phyloP scores from a whole-genome alignment of 345 rosid genomes.

The Arabis hirsuta region DNA sequence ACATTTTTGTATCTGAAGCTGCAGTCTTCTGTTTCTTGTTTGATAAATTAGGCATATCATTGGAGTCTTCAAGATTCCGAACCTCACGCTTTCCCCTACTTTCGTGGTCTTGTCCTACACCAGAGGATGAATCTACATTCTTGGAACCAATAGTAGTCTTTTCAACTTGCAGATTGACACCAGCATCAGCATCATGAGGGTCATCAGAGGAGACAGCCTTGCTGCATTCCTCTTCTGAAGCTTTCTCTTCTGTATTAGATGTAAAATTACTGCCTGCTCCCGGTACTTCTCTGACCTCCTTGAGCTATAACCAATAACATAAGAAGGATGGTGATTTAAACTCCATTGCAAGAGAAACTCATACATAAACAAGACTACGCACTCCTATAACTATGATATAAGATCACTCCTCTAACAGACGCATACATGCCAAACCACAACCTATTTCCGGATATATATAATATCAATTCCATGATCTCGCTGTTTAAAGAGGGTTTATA shows the following conservation, averaged over 20 bases:
- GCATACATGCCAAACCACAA: conserved; percentile 19
- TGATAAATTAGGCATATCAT: conserved; percentile 44
- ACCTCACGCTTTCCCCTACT: conserved; percentile 67
- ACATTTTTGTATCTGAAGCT: conserved; percentile 31
- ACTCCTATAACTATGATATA: conserved; percentile 25
- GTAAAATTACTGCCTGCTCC: conserved; percentile 47
- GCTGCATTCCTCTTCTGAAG: conserved; percentile 47
- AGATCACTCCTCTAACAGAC: conserved; percentile 27
- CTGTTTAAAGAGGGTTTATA: neutral
- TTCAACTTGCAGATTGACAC: conserved; percentile 44
- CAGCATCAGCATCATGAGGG: conserved; percentile 35
- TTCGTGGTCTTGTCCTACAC: conserved; percentile 42
- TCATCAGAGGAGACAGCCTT: conserved; percentile 43
- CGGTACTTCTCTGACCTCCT: conserved; percentile 53
- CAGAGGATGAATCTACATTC: conserved; percentile 47
- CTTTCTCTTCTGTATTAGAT: conserved; percentile 43
- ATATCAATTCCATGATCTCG: conserved; percentile 32
- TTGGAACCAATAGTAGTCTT: conserved; percentile 45
- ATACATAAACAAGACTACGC: conserved; percentile 23
- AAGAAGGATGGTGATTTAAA: conserved; percentile 36
- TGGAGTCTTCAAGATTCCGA: conserved; percentile 36
- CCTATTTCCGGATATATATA: conserved; percentile 19
- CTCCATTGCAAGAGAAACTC: conserved; percentile 14
- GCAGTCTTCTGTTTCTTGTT: conserved; percentile 69
- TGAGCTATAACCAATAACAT: conserved; percentile 57